Conservation (phyloP, 2,329 filamentous ascomycete genomes). For the Aspergillus ibericus region DNA sequence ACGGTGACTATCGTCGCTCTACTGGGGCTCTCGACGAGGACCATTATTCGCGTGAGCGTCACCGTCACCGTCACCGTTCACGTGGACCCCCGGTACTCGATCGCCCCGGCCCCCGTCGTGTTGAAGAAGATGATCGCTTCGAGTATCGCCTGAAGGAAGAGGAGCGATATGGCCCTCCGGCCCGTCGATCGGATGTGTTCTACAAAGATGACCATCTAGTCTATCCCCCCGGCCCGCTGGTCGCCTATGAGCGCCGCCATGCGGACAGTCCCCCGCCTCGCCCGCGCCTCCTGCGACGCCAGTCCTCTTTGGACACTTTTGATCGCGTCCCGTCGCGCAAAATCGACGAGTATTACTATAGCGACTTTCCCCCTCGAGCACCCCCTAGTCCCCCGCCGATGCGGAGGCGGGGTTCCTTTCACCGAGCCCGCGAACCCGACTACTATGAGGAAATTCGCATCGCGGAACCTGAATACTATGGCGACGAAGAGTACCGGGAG, state of each 20-base stretch:
- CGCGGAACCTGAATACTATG: constrained; percentile 66
- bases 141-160: constrained; percentile 43
- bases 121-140: constrained; percentile 40
- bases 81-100: constrained; percentile 38
- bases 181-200: constrained; percentile 37
- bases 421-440: constrained; percentile 59
- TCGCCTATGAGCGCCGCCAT: constrained; percentile 59
- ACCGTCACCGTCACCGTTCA: constrained; percentile 37
- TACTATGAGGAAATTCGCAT: constrained; percentile 66
- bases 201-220: constrained; percentile 45
- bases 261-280: constrained; percentile 58
- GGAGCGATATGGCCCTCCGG: constrained; percentile 46
- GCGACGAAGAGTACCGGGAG: constrained; percentile 70
- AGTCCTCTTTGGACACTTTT: constrained; percentile 88
- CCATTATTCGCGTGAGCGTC: constrained; percentile 45
- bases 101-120: constrained; percentile 35
- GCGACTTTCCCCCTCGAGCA: constrained; percentile 48
- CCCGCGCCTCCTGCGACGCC: constrained; percentile 71
- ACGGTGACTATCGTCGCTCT: constrained; percentile 39
- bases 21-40: constrained; percentile 41
- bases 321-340: constrained; percentile 69
- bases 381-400: constrained; percentile 60
- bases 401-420: constrained; percentile 49
- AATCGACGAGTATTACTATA: constrained; percentile 42
- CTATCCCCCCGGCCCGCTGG: constrained; percentile 53